Evolutionary conservation across 1,284 basidiomycete species (phyloP), one percentile per base, ranked within the genome.

Genomic region (Trametes hirsuta): DNA sequence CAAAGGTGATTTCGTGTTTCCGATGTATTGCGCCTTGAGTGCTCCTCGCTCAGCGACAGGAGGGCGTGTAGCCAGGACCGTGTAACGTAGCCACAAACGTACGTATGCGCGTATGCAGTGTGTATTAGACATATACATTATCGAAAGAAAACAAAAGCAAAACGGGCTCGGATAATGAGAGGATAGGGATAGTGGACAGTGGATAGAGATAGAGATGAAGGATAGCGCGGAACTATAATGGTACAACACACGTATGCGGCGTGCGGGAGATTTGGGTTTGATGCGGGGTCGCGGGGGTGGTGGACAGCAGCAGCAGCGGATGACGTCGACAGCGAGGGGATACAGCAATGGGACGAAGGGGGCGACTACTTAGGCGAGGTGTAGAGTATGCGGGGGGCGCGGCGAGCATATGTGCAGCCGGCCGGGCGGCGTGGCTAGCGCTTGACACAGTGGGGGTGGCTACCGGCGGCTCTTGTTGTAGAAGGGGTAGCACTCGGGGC

Each of bases 401-500:
- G 49, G 47, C 10, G 24, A 47, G 30, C 40, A 41, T 39, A 49
- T 21, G n/a, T 6, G 49, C 12, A 25, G 39, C 9, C 35, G 51
- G 39, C 22, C 35, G 4, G 24, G 36, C 21, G 6, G 12, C n/a
- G 54, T 30, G 22, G 42, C 37, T 53, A 4, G 42, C 39, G 18
- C 18, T 18, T 18, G 18, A 18, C 18, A 18, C 18, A 18, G 18
- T 18, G 18, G 18, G 18, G 15, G 46, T 37, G 41, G 62, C 62
- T 65, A 65, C 53, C 63, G 62, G 55, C 59, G 61, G 46, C 62
- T 63, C 58, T 58, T 59, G 53, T 57, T 53, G 72, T 81, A 88
- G 84, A 84, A 90, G 70, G 87, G 85, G 60, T 84, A 77, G 73
- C 88, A 91, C 52, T 81, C 76, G 25, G 71, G 68, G 70, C 89